Base-by-base conservation (phyloP, 805 yeast genomes). In the Candida taoyuanica region DNA sequence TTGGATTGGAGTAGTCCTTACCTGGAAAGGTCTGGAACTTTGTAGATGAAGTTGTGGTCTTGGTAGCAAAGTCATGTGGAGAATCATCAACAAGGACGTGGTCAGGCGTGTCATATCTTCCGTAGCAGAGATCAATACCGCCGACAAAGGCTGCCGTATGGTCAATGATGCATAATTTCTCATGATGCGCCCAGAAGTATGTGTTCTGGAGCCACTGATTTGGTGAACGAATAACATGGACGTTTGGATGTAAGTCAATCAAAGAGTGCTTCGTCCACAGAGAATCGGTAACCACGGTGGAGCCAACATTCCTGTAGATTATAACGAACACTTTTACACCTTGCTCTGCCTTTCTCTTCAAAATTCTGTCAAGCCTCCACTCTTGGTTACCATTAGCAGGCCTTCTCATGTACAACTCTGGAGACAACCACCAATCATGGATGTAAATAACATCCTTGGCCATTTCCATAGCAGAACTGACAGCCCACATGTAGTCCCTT, bases 151-250 rank as follows among this genome's bases (percentile, higher is more conserved):
- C 94, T 31, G 88, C 73, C 0, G 89, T 81, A 48, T 85, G 85
- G 60, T 93, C 99, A 42, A 93, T 68, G 25, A 93, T 74, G 43
- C 89, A 78, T 40, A 93, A 60, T 55, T 93, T 93, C 55, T 93
- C 99, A 64, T 93, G 99, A 65, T 93, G 99, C 0, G 99, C 98
- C 98, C 98, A 93, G 58, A 93, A 94, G 53, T 79, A 84, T 0
- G 96, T 91, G 49, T 86, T 85, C 57, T 93, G 97, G 38, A 86
- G 64, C 58, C 93, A 76, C 59, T 93, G 99, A 51, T 93, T 89
- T 5, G 99, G 99, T 1, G 97, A 89, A 50, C 99, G 75, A 44
- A 93, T 74, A 12, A 91, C 88, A 60, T 85, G 91, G 35, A 93
- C 78, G 55, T 93, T 93, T 18, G 78, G 81, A 60, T 91, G 88